Evolutionary conservation across 2,329 filamentous ascomycete genomes (phyloP), one percentile per base, ranked within the genome.

Genomic region (Decorospora gaudefroyi): DNA sequence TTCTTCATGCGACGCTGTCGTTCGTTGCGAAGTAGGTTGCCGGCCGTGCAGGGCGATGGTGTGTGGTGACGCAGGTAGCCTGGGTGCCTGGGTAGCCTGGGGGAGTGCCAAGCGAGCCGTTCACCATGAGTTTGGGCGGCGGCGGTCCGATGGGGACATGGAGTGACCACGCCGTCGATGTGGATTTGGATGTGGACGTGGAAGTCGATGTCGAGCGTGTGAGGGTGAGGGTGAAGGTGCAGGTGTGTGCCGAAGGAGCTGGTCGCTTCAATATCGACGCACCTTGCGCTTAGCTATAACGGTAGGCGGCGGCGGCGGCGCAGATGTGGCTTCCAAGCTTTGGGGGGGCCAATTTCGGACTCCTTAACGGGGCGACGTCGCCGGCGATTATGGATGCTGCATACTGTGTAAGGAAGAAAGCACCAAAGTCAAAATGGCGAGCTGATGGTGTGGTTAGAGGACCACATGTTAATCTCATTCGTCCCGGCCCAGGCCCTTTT

Each of bases 1-100:
- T 32, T 40, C 30, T 53, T 37, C 53, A 59, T 57, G 59, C 62
- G 57, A 53, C 35, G 47, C 31, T 29, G 42, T 28, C 26, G 41
- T 28, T 31, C 35, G 32, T 27, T 32, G 42, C 38, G 46, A 36
- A 38, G 33, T 42, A 46, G 48, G 34, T 18, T 41, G 47, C 43
- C 49, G 46, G 48, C 17, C 42, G 32, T 34, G 43, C 49, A 39
- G 42, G 42, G 30, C 28, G 19, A 15, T 34, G 42, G 33, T n/a
- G n/a, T n/a, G 42, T 46, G 51, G 59, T 61, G 60, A 61, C 56
- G 61, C 61, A 64, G 56, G 49, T 28, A 54, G 50, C 56, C 52
- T 53, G 33, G 23, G 43, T 33, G 35, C 19, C n/a, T n/a, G n/a
- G n/a, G n/a, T n/a, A n/a, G n/a, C n/a, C n/a, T n/a, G n/a, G n/a